phyloP scores from a whole-genome alignment of 2,329 filamentous ascomycete species.

The Mycogone perniciosa region DNA sequence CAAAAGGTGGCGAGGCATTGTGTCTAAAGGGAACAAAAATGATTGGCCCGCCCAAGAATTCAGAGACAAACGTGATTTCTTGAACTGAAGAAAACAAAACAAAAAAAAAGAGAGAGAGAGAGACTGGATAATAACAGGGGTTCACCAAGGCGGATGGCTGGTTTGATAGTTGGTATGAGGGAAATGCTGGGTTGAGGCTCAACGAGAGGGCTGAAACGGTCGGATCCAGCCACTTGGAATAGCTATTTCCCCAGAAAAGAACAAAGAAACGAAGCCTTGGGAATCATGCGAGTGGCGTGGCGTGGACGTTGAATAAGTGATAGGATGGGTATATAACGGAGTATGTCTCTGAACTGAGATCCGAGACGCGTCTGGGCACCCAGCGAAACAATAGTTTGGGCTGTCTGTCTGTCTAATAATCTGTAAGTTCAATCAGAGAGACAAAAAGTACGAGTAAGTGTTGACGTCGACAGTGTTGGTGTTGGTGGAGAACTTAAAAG shows the following conservation, averaged over 20 bases:
- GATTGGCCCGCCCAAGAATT: neutral
- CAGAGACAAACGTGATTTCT: neutral
- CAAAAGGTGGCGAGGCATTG: slow-evolving; percentile 5
- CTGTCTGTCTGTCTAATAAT: neutral
- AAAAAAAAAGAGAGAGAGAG: neutral
- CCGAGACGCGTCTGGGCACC: neutral
- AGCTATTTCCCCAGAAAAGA: neutral
- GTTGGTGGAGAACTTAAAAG: too few relatives aligned
- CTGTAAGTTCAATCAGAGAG: too few relatives aligned
- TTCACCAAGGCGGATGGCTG: neutral
- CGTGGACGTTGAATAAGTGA: neutral
- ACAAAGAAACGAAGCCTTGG: neutral
- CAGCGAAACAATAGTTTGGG: neutral
- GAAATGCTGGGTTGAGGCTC: neutral
- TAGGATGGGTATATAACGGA: neutral
- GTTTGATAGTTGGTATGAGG: neutral
- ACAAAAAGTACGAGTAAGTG: neutral
- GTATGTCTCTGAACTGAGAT: neutral
- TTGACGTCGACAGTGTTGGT: too few relatives aligned
- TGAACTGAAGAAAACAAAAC: neutral
- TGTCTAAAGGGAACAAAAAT: neutral
- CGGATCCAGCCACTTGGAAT: neutral
- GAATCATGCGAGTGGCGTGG: neutral
- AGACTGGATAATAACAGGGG: slow-evolving; percentile 1
- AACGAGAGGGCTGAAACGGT: too few relatives aligned